These are phyloP conservation scores for Glonium stellatum DNA, from an alignment of 495 filamentous ascomycete species.

Conservation along the genomic window DNA sequence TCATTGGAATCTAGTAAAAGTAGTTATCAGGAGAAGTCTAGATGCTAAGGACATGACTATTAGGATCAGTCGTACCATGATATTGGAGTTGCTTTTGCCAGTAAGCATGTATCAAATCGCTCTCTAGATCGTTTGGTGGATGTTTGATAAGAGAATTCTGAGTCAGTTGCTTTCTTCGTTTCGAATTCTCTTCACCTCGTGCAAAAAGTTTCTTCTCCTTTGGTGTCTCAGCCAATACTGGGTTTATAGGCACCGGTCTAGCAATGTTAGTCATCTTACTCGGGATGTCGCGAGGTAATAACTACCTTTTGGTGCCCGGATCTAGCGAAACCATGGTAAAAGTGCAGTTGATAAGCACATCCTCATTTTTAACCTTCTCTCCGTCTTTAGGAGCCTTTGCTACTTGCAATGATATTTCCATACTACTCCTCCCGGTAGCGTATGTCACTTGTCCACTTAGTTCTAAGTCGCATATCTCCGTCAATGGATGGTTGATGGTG, in stretches of 20 bases:
- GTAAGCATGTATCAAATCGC: constrained; percentile 69
- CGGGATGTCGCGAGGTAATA: background rate
- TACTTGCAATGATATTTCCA: constrained; percentile 74
- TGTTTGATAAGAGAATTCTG: constrained; percentile 60
- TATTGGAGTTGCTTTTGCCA: constrained; percentile 70
- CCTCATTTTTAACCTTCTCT: constrained; percentile 53
- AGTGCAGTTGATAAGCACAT: constrained; percentile 69
- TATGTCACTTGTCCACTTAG: constrained; percentile 75
- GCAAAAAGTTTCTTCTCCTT: constrained; percentile 63
- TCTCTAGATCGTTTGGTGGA: constrained; percentile 70
- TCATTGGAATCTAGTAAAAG: constrained; percentile 50
- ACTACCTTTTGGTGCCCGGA: constrained; percentile 62
- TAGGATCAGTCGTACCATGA: constrained; percentile 39
- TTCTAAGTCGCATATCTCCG: constrained; percentile 74
- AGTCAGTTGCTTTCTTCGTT: constrained; percentile 61
- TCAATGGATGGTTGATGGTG: constrained; percentile 64
- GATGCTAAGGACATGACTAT: background rate
- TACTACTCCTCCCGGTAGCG: constrained; percentile 70
- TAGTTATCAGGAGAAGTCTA: background rate
- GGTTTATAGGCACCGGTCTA: constrained; percentile 51
- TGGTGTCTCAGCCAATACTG: constrained; percentile 57
- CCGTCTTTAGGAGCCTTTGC: constrained; percentile 55
- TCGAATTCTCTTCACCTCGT: constrained; percentile 65
- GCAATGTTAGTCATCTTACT: background rate
- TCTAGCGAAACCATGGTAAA: constrained; percentile 83